phyloP scores from a whole-genome alignment of 768 basidiomycete genomes.

The Epithele typhae region DNA sequence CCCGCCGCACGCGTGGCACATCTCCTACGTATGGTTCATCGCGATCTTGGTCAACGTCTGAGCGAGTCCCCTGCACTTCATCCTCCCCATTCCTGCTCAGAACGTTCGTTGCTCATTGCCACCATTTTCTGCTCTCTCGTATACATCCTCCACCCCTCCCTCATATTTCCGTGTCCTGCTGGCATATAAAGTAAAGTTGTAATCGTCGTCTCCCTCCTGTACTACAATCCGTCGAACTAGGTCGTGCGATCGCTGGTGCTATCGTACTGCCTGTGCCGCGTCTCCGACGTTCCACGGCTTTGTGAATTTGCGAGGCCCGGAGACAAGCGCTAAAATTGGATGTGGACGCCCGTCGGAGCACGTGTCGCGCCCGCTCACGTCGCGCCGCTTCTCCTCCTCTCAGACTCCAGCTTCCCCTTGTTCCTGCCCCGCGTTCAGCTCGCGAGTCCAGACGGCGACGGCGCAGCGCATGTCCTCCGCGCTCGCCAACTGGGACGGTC shows the following conservation, averaged over 20 bases:
- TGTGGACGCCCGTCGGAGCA: too few species aligned
- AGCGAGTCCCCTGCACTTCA: too few species aligned
- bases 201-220: slow-evolving; percentile 8
- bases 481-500: slow-evolving; percentile 19
- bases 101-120: neutral
- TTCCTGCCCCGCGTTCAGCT: neutral
- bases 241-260: slow-evolving; percentile 8
- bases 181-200: slow-evolving; percentile 12
- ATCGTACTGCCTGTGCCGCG: too few species aligned
- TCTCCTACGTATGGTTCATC: too few species aligned
- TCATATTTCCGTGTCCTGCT: slow-evolving; percentile 2
- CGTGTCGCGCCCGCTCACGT: too few species aligned
- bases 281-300: too few species aligned
- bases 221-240: slow-evolving; percentile 13
- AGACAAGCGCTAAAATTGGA: too few species aligned
- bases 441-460: neutral
- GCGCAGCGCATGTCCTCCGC: slow-evolving; percentile 4
- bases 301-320: too few species aligned
- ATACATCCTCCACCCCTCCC: neutral
- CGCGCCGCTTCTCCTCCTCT: neutral
- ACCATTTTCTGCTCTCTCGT: neutral
- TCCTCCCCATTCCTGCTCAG: neutral
- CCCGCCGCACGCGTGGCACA: too few species aligned
- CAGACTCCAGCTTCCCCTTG: neutral
- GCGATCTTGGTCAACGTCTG: too few species aligned